Conservation (phyloP, 495 filamentous ascomycete species). For the Aspergillus nidulans region DNA sequence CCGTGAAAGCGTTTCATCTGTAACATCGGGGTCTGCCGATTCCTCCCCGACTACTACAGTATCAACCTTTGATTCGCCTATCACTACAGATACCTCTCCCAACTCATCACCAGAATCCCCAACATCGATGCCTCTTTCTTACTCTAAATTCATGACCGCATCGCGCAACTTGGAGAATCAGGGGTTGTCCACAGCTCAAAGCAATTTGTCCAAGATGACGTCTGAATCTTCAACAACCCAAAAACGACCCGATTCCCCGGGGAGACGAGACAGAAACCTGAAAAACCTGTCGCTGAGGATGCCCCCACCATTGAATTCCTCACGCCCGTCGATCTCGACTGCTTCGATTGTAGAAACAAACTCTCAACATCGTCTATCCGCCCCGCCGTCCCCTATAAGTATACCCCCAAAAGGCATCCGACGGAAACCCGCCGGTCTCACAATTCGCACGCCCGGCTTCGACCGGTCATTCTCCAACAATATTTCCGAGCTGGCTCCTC, state of each 20-base stretch:
- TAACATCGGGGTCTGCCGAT: conserved; percentile 79
- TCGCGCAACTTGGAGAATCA: conserved; percentile 27
- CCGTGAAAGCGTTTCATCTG: conserved; percentile 58
- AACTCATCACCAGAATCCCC: conserved; percentile 90
- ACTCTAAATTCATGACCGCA: conserved; percentile 35
- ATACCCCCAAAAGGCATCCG: conserved; percentile 65
- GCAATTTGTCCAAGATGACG: conserved; percentile 25
- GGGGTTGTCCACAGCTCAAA: conserved; percentile 17
- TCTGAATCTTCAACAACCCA: conserved; percentile 39
- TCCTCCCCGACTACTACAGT: conserved; percentile 93
- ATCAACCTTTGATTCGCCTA: conserved; percentile 87
- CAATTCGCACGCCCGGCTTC: conserved; percentile 59
- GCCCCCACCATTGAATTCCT: conserved; percentile 45
- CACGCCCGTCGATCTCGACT: conserved; percentile 47
- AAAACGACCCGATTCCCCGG: conserved; percentile 52
- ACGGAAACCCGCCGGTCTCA: conserved; percentile 74
- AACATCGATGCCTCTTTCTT: conserved; percentile 48
- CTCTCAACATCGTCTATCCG: conserved; percentile 55
- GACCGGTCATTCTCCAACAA: conserved; percentile 35
- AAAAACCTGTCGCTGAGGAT: conserved; percentile 92
- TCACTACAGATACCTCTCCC: conserved; percentile 84
- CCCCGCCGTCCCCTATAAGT: conserved; percentile 81
- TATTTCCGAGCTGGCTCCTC: conserved; percentile 41
- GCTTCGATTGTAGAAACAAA: conserved; percentile 41
- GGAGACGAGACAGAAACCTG: conserved; percentile 76